These are phyloP conservation scores for Trichoderma harzianum DNA, from an alignment of 2,329 filamentous ascomycete genomes.

Conservation along the genomic window DNA sequence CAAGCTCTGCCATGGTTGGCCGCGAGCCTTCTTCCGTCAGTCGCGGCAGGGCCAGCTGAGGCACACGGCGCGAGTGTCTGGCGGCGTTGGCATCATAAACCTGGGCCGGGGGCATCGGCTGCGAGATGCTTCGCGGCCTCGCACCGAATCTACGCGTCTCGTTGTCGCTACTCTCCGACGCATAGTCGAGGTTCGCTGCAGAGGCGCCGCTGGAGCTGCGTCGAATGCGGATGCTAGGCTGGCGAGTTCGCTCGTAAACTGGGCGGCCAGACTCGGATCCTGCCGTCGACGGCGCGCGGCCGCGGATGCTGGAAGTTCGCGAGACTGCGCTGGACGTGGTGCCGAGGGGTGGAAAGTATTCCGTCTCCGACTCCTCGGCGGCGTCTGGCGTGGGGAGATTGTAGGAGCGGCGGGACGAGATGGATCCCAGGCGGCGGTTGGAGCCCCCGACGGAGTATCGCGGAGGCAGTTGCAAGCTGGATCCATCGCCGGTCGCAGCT, in stretches of 20 bases:
- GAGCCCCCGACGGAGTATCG: background rate
- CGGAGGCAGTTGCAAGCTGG: background rate
- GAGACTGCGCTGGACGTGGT: background rate
- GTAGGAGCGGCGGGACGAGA: slow-evolving; percentile 2
- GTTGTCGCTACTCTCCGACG: background rate
- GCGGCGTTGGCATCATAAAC: slow-evolving; percentile 23
- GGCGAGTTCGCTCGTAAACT: slow-evolving; percentile 14
- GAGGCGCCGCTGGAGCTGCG: slow-evolving; percentile 18
- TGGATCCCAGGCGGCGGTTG: background rate
- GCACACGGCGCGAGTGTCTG: slow-evolving; percentile 31
- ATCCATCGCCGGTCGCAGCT: background rate
- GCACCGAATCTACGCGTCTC: background rate
- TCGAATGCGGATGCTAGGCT: slow-evolving; percentile 27
- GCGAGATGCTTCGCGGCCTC: slow-evolving; percentile 37
- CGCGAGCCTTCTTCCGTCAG: slow-evolving; percentile 39
- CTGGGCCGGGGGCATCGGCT: slow-evolving; percentile 27
- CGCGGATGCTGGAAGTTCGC: background rate
- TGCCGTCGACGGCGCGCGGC: background rate
- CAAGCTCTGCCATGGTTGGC: slow-evolving; percentile 36
- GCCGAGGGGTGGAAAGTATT: slow-evolving; percentile 16
- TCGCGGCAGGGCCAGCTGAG: slow-evolving; percentile 36
- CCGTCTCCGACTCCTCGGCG: slow-evolving; percentile 4
- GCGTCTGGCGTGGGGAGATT: slow-evolving; percentile 12
- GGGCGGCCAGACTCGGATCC: slow-evolving; percentile 3
- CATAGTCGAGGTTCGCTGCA: background rate